A percentile compares a stretch with the other conserved stretches of the same genome.
Conservation (phyloP, 129 eudicot genomes). For the Solidago caesia region DNA sequence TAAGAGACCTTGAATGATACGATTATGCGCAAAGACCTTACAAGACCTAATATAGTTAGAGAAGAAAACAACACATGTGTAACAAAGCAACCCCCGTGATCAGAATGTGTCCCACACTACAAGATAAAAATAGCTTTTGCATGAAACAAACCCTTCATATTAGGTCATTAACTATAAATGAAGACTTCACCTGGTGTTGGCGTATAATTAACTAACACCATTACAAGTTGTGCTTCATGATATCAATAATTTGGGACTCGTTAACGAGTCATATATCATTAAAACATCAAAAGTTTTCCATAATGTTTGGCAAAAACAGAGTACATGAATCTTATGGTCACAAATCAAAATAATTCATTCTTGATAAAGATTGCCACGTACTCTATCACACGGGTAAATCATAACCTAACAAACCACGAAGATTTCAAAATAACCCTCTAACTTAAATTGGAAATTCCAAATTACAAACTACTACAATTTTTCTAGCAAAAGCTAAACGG, state of each 20-base stretch:
- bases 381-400: too few species aligned
- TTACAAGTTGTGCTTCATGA: constrained; percentile 9
- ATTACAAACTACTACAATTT: not conserved
- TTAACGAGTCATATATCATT: not conserved
- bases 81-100: not conserved
- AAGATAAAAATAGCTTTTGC: not conserved
- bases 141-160: not conserved
- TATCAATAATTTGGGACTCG: not conserved
- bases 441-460: not conserved
- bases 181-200: constrained; percentile 22
- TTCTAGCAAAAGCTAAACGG: constrained; percentile 5
- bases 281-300: not conserved
- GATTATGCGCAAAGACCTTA: too few species aligned
- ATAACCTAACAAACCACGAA: too few species aligned
- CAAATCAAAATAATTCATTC: not conserved
- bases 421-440: too few species aligned
- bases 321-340: constrained; percentile 9
- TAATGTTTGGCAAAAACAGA: not conserved
- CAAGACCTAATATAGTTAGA: not conserved
- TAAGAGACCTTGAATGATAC: too few species aligned
- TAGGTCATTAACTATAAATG: constrained; percentile 1
- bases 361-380: not conserved
- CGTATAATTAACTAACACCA: not conserved
- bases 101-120: not conserved
- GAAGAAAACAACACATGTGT: not conserved